Base-by-base conservation (phyloP, 305 asterid genomes). In the Salvia sclarea region DNA sequence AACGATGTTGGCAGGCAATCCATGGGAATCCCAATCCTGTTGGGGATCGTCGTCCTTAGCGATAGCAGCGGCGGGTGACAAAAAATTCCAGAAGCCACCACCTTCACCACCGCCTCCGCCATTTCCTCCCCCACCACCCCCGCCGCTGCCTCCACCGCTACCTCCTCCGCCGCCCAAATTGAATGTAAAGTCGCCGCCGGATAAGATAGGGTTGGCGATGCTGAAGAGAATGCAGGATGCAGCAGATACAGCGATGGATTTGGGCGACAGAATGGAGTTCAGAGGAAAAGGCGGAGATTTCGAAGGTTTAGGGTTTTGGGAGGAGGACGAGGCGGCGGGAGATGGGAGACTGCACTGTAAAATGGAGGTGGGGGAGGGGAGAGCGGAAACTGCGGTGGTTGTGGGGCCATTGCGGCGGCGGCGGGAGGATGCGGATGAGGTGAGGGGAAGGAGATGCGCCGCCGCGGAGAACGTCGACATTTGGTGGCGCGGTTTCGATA, bases 11-110 rank as follows among this genome's bases (percentile, higher is more conserved):
- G 91, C 95, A 5, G 98, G 99, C 76, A 94, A 75, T 1, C 99
- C 99, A 59, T 94, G 98, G 8, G 88, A 63, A 71, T 94, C 99
- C 96, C 96, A 94, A 17, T 88, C 96, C 44, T 78, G 85, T 31
- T 87, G 78, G 25, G 84, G 82, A 47, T 89, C 89, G 1, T 88
- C 99, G 54, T 95, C 99, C 38, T 86, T 86, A 1, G 98, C 99
- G 21, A 78, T 63, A 13, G 99, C 99, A 8, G 83, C 72, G 2
- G 83, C 72, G 2, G 79, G 74, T 0, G 88, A 78, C 53, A 85
- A 76, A 9, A 86, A 3, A 44, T 81, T 69, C 97, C 94, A 88
- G 75, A 85, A 89, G 60, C 69, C 68, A 22, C 85, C 88, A 1
- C 82, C 91, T 3, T 64, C 69, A 2, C 85, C 85, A 0, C 93